phyloP scores from a whole-genome alignment of 768 basidiomycete genomes.

The Kwoniella heveanensis region DNA sequence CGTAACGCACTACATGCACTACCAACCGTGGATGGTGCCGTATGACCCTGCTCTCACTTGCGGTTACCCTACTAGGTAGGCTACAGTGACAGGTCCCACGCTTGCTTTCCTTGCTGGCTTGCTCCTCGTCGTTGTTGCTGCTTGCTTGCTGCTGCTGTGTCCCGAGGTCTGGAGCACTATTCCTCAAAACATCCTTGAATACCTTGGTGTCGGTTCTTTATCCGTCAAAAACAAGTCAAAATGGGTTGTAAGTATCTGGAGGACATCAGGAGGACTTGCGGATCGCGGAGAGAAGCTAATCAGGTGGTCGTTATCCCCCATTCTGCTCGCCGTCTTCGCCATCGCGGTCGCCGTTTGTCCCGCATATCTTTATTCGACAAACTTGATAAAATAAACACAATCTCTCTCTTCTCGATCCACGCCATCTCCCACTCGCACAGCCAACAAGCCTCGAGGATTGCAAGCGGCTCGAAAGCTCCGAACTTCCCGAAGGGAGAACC shows the following conservation, averaged over 20 bases:
- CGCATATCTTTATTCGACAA: not conserved
- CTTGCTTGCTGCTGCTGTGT: slow-evolving; percentile 5
- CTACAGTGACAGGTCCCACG: not conserved
- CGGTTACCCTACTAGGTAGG: too few species aligned
- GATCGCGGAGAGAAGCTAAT: slow-evolving; percentile 8
- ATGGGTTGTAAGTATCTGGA: slow-evolving; percentile 41
- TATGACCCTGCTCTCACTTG: too few species aligned
- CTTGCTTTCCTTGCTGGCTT: not conserved
- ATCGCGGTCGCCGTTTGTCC: too few species aligned
- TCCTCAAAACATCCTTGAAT: slow-evolving; percentile 3
- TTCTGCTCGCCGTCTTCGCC: slow-evolving; percentile 3
- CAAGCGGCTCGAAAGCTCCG: slow-evolving; percentile 99
- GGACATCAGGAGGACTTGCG: not conserved
- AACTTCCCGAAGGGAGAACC: slow-evolving; percentile 87
- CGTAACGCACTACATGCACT: too few species aligned
- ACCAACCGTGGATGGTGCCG: too few species aligned
- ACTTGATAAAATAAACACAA: not conserved
- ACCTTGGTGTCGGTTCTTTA: slow-evolving; percentile 19
- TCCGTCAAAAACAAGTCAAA: slow-evolving; percentile 35
- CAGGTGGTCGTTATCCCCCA: not conserved
- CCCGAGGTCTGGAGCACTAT: not conserved
- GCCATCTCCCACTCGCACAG: slow-evolving; percentile 57
- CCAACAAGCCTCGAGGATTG: slow-evolving; percentile 98
- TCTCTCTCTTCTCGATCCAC: too few species aligned
- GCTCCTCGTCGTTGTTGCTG: not conserved